Evolutionary conservation across 2,329 filamentous ascomycete species (phyloP).

Genomic region (Aspergillus fijiensis): DNA sequence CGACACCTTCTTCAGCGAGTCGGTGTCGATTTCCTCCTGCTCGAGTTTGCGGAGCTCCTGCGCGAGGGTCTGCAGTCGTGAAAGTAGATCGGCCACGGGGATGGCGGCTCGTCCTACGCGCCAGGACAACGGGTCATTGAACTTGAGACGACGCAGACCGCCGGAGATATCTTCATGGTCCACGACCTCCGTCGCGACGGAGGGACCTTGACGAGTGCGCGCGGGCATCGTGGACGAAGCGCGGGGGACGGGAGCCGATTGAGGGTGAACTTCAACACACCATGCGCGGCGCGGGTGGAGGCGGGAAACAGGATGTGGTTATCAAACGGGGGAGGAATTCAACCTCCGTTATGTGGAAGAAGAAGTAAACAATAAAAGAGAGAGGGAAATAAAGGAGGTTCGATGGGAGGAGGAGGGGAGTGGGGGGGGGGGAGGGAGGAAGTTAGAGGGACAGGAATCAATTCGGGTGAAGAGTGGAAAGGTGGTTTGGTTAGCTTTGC

Average conservation of each 20-base stretch:
- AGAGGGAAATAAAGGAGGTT: not conserved
- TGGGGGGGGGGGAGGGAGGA: not conserved
- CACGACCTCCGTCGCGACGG: constrained; percentile 32
- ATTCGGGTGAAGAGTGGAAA: not conserved
- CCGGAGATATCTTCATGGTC: constrained; percentile 34
- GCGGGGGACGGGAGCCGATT: constrained; percentile 22
- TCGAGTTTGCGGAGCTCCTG: constrained; percentile 83
- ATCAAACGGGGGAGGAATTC: not conserved
- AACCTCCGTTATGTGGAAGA: not conserved
- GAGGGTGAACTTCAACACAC: constrained; percentile 19
- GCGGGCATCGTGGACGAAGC: constrained; percentile 41
- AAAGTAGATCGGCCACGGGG: constrained; percentile 74
- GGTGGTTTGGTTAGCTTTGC: not conserved
- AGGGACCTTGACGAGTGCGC: constrained; percentile 43
- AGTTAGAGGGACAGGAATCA: not conserved
- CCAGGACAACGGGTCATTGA: constrained; percentile 87
- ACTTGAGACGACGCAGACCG: constrained; percentile 58
- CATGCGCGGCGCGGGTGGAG: constrained; percentile 18
- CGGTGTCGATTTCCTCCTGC: constrained; percentile 78
- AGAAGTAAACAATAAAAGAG: not conserved
- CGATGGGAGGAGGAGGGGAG: not conserved
- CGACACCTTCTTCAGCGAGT: constrained; percentile 80
- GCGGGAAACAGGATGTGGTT: not conserved
- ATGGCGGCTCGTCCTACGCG: constrained; percentile 82
- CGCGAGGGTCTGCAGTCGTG: constrained; percentile 74